Evolutionary conservation across 352 stramenopile species (phyloP).

Genomic region (Pythium monospermum): DNA sequence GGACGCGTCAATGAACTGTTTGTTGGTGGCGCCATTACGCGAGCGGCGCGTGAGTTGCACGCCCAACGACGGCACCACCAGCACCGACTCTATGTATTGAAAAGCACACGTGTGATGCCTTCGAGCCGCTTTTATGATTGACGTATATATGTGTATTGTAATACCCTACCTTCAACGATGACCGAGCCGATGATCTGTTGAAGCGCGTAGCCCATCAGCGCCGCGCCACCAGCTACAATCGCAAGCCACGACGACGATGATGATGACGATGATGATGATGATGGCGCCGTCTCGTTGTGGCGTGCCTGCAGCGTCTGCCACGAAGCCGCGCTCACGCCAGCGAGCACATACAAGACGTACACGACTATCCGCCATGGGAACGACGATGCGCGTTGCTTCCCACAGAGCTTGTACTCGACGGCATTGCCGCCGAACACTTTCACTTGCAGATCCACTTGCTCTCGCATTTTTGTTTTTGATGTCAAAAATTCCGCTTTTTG

Average conservation of each 20-base stretch:
- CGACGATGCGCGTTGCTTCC: background rate
- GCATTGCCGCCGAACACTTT: slow-evolving; percentile 39
- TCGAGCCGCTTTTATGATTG: background rate
- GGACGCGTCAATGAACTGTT: slow-evolving; percentile 40
- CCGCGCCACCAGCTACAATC: background rate
- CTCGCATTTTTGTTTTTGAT: slow-evolving; percentile 11
- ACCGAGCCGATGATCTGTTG: slow-evolving; percentile 14
- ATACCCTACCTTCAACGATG: slow-evolving; percentile 20
- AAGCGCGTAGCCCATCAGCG: slow-evolving; percentile 2
- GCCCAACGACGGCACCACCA: slow-evolving; percentile 68
- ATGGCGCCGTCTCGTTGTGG: background rate
- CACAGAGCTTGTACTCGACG: slow-evolving; percentile 49
- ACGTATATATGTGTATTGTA: background rate
- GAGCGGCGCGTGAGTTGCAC: slow-evolving; percentile 61
- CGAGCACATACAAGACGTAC: slow-evolving; percentile 10
- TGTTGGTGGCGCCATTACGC: slow-evolving; percentile 37
- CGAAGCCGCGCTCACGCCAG: background rate
- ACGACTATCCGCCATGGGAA: slow-evolving; percentile 1
- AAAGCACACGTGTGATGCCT: background rate
- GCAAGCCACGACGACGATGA: too few species aligned
- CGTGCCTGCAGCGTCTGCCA: slow-evolving; percentile 13
- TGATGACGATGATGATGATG: background rate
- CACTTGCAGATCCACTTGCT: slow-evolving; percentile 45
- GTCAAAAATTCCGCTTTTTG: background rate
- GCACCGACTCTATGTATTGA: slow-evolving; percentile 47